These are phyloP conservation scores for Thalia dealbata DNA, from an alignment of 176 grass and related monocot species.

Conservation along the genomic window DNA sequence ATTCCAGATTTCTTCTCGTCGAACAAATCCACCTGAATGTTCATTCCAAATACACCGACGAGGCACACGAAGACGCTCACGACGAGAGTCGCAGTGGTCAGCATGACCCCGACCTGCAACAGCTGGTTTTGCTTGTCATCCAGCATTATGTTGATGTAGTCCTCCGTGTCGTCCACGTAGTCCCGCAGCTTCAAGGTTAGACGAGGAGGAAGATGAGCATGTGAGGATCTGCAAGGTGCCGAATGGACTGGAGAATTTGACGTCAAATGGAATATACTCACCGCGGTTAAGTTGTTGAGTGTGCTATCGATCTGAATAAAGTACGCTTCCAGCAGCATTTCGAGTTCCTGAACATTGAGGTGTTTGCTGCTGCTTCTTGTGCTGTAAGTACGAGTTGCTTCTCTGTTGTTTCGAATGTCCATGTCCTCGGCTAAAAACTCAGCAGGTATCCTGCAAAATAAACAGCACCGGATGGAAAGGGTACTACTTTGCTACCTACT, in stretches of 20 bases:
- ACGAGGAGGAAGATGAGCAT: neutral
- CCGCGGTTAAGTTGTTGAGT: slow-evolving; percentile 43
- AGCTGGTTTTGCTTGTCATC: slow-evolving; percentile 29
- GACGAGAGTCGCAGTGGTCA: slow-evolving; percentile 35
- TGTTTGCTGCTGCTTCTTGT: slow-evolving; percentile 25
- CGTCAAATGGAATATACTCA: slow-evolving; percentile 11
- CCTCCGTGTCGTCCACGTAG: slow-evolving; percentile 24
- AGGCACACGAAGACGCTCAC: slow-evolving; percentile 27
- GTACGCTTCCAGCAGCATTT: slow-evolving; percentile 65
- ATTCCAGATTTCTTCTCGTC: slow-evolving; percentile 6
- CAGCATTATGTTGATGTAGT: slow-evolving; percentile 30
- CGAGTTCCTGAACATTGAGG: slow-evolving; percentile 42
- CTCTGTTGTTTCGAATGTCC: neutral
- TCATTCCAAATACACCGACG: slow-evolving; percentile 40
- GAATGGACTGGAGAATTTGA: neutral
- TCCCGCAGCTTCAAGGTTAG: slow-evolving; percentile 11
- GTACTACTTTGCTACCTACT: no score
- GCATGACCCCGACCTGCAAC: slow-evolving; percentile 18
- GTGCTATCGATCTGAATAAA: slow-evolving; percentile 64
- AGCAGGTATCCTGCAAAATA: neutral
- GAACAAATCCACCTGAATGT: slow-evolving; percentile 45
- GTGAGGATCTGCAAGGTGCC: no score
- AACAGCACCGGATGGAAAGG: neutral
- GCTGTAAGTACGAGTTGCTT: slow-evolving; percentile 17
- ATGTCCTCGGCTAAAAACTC: slow-evolving; percentile 5